These are phyloP conservation scores for Papiliotrema fonsecae DNA, from an alignment of 1,284 basidiomycete genomes.

Conservation along the genomic window DNA sequence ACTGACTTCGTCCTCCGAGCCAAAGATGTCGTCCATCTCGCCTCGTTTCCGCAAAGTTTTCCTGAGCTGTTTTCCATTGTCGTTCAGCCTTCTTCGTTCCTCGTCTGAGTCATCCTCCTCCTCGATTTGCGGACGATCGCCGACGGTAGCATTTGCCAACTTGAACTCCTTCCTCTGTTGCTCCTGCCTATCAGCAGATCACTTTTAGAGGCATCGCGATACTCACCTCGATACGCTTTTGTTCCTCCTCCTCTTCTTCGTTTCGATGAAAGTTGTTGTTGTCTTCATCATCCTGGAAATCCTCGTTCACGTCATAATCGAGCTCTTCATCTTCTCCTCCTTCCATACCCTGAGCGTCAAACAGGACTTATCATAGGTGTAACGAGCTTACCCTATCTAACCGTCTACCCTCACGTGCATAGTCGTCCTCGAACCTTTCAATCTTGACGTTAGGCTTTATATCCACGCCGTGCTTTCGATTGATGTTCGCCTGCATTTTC, in stretches of 20 bases:
- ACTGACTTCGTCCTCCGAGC: slow-evolving; percentile 14
- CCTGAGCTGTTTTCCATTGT: slow-evolving; percentile 33
- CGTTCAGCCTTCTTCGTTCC: slow-evolving; percentile 30
- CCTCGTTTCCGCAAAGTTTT: slow-evolving; percentile 36
- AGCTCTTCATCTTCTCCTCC: slow-evolving; percentile 42
- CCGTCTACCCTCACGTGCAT: slow-evolving; percentile 29
- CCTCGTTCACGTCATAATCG: slow-evolving; percentile 42
- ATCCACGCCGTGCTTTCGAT: slow-evolving; percentile 19
- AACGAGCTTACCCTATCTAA: slow-evolving; percentile 26
- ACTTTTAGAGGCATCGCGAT: too few species aligned
- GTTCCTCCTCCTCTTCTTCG: slow-evolving; percentile 40
- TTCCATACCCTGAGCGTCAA: slow-evolving; percentile 32
- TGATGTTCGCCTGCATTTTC: slow-evolving; percentile 14
- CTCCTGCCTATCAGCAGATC: slow-evolving; percentile 18
- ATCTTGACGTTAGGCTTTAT: slow-evolving; percentile 16
- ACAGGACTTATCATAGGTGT: background rate
- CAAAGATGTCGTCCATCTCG: slow-evolving; percentile 21
- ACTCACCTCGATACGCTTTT: slow-evolving; percentile 34
- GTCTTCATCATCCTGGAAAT: slow-evolving; percentile 46
- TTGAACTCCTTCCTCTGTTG: slow-evolving; percentile 38
- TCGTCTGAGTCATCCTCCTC: slow-evolving; percentile 30
- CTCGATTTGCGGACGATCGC: slow-evolving; percentile 39
- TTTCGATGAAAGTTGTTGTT: slow-evolving; percentile 42
- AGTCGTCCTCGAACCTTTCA: slow-evolving; percentile 38
- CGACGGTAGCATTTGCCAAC: slow-evolving; percentile 40